Base-by-base conservation (phyloP, 805 yeast genomes). In the Ogataea trehaloabstinens region DNA sequence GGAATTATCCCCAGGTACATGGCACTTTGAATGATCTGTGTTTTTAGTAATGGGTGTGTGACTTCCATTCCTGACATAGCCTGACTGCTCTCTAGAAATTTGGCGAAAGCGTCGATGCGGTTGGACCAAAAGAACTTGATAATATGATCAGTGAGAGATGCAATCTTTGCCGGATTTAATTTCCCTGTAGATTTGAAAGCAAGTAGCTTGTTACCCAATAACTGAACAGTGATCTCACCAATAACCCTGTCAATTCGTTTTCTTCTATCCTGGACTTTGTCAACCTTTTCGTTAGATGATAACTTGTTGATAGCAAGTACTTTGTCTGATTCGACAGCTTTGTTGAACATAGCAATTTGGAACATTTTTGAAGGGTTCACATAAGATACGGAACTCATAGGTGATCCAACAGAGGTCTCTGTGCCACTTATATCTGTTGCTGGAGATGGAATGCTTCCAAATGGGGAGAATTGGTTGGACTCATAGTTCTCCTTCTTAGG, bases 91-190 rank as follows among this genome's bases (percentile, higher is more conserved):
- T 53, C 49, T 20, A 60, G 31, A 36, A 48, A 55, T 30, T 44
- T 43, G 37, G 48, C 56, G 15, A 60, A 45, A 3, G 51, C 43
- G 3, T 53, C 51, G 6, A 47, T 38, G 19, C 49, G 44, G 32
- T 51, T 52, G 10, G 47, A 43, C 61, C 63, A 60, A 37, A 49
- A 56, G 32, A 56, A 57, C 36, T 57, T 58, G 20, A 59, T 42
- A n/a, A 60, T 46, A 33, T 60, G 60, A 12, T 57, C 61, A 1
- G 56, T 42, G 21, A 60, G 35, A 8, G 63, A 60, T 17, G 48
- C 45, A 24, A 60, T 38, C 38, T 53, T 57, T 12, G 48, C 37
- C 19, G 35, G 32, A 21, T 40, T 52, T 13, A 58, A 18, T 19
- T 35, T 31, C 15, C 40, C 42, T 2, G 33, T 38, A 18, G 25